Evolutionary conservation across 2,329 filamentous ascomycete genomes (phyloP).

Genomic region (Colletotrichum sp.): DNA sequence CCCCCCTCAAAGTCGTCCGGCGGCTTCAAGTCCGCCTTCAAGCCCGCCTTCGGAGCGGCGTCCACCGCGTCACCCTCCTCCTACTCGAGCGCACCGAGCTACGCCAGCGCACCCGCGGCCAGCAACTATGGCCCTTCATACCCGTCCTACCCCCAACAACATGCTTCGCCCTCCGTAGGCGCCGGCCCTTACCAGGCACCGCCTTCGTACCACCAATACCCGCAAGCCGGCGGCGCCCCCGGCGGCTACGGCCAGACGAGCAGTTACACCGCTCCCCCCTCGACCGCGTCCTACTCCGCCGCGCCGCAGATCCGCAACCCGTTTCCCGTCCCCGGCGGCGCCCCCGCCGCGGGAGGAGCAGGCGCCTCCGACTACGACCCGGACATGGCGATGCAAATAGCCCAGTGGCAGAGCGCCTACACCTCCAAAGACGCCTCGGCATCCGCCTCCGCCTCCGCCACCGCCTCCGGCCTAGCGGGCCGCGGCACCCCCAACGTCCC

Average conservation of each 20-base stretch:
- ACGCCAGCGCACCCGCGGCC: constrained; percentile 37
- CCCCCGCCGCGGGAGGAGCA: constrained; percentile 5
- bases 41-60: constrained; percentile 28
- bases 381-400: constrained; percentile 89
- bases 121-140: constrained; percentile 49
- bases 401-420: constrained; percentile 94
- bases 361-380: constrained; percentile 65
- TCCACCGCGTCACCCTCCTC: constrained; percentile 37
- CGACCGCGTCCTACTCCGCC: constrained; percentile 46
- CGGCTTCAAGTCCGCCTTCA: constrained; percentile 57
- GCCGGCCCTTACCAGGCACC: constrained; percentile 21
- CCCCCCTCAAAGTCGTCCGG: constrained; percentile 59
- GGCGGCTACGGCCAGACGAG: constrained; percentile 26
- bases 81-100: constrained; percentile 39
- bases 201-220: constrained; percentile 29
- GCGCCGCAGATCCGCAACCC: constrained; percentile 80
- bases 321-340: constrained; percentile 68
- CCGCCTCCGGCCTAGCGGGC: constrained; percentile 24
- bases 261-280: constrained; percentile 33
- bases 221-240: constrained; percentile 29
- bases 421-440: constrained; percentile 18
- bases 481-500: constrained; percentile 30
- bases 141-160: constrained; percentile 40
- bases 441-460: neutral
- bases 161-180: constrained; percentile 24